A percentile compares a stretch with the other conserved stretches of the same genome.
These are phyloP conservation scores for Cucurbita maxima DNA, from an alignment of 306 rosid genomes.

Conservation along the genomic window DNA sequence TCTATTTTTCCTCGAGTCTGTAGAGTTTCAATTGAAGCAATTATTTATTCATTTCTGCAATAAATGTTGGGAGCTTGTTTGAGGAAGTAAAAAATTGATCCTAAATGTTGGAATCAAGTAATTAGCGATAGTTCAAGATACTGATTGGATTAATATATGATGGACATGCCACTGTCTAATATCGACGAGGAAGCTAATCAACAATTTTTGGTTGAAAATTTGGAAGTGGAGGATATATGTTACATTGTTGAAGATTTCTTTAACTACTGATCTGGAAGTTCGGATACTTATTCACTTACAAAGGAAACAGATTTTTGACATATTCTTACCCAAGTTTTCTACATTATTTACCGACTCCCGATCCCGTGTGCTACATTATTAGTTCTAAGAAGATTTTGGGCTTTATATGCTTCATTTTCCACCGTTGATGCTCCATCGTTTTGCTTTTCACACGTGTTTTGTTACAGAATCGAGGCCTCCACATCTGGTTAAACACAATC, in stretches of 20 bases:
- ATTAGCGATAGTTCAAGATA: background rate
- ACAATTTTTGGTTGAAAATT: background rate
- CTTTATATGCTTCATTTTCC: background rate
- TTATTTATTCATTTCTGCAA: background rate
- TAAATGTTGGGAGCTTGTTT: no score
- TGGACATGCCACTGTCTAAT: background rate
- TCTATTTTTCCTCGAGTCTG: background rate
- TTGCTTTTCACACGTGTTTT: background rate
- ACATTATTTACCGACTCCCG: background rate
- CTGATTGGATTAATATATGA: background rate
- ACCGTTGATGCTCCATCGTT: background rate
- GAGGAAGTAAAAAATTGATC: background rate
- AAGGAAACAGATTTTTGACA: background rate
- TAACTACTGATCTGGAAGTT: background rate
- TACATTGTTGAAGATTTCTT: background rate
- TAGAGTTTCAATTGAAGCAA: background rate
- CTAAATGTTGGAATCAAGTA: background rate
- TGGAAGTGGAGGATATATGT: background rate
- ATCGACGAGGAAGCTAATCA: background rate
- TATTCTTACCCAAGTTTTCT: background rate
- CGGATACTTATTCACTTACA: background rate
- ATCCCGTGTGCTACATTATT: background rate
- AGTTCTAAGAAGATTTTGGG: background rate
- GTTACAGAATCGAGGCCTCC: background rate
- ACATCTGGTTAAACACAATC: background rate